Evolutionary conservation across 1,139 yeast genomes (phyloP).

Genomic region (Lizanozyma gosingica): DNA sequence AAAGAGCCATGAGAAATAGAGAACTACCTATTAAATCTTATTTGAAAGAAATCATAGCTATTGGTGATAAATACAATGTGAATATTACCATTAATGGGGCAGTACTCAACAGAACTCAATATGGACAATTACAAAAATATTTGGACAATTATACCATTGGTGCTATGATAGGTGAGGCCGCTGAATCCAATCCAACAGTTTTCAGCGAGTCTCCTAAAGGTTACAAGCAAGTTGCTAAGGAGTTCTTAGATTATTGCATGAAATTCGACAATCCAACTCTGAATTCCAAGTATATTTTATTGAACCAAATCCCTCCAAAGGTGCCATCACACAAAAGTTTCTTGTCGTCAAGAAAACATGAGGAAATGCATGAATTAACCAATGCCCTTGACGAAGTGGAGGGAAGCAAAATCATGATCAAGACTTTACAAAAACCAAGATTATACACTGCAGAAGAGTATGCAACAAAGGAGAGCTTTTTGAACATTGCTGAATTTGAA

Average conservation of each 20-base stretch:
- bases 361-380: constrained; percentile 34
- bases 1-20: constrained; percentile 82
- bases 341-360: constrained; percentile 47
- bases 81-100: constrained; percentile 79
- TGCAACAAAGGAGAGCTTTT: constrained; percentile 4
- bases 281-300: constrained; percentile 73
- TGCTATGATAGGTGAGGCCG: constrained; percentile 90
- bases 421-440: constrained; percentile 26
- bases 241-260: constrained; percentile 47
- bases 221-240: constrained; percentile 48
- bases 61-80: constrained; percentile 57
- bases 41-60: constrained; percentile 49
- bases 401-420: constrained; percentile 18
- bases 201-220: constrained; percentile 44
- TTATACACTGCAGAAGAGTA: constrained; percentile 15
- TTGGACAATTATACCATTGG: constrained; percentile 54
- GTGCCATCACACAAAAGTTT: constrained; percentile 50
- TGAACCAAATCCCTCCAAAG: constrained; percentile 76
- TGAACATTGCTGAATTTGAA: background rate
- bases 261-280: constrained; percentile 52
- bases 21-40: constrained; percentile 68
- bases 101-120: constrained; percentile 48
- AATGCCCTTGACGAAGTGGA: constrained; percentile 21
- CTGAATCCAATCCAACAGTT: constrained; percentile 79
- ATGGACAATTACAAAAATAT: constrained; percentile 37